Evolutionary conservation across 306 rosid genomes (phyloP), one percentile per base, ranked within the genome.

Genomic region (Citrullus mucosospermus): DNA sequence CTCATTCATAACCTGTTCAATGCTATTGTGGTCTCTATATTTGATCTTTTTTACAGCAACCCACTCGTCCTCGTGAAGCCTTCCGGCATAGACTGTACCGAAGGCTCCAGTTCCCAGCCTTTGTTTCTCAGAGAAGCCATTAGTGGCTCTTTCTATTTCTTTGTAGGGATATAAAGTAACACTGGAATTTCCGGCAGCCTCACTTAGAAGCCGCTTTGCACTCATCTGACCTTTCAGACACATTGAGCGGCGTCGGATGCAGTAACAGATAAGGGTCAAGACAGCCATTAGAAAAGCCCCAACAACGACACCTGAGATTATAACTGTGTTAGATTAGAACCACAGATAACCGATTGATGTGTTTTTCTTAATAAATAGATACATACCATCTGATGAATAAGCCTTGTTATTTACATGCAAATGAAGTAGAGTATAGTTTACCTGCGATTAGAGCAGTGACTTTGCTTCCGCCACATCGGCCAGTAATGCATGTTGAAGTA

Each of bases 1-100:
- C 89, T 96, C 99, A 82, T 96, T 96, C 96, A 96, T 88, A 78
- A 92, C 96, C 85, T 92, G 97, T 79, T 91, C 99, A 82, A 88
- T 85, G 78, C 95, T 82, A 69, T 92, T 89, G 38, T 88, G 82
- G 85, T 96, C 99, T 87, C 96, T 89, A 30, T 91, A 76, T 83
- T 89, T 88, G 79, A 95, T 90, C 83, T 85, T 95, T 76, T 95
- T 92, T 38, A 95, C 89, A 44, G 99, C 99, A 83, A 95, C 97
- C 86, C 78, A 90, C 51, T 90, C 96, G 71, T 91, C 91, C 73
- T 85, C 87, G 78, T 87, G 89, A 78, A 95, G 84, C 83, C 90
- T 92, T 79, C 98, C 97, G 0, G 93, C 88, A 81, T 96, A 96
- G 77, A 96, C 99, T 28, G 93, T 91, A 50, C 98, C 99, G 70